Percentiles rank a stretch among this genome's conserved stretches.
Conservation (phyloP, 75 land plant genomes). For the Cupressus sempervirens region DNA sequence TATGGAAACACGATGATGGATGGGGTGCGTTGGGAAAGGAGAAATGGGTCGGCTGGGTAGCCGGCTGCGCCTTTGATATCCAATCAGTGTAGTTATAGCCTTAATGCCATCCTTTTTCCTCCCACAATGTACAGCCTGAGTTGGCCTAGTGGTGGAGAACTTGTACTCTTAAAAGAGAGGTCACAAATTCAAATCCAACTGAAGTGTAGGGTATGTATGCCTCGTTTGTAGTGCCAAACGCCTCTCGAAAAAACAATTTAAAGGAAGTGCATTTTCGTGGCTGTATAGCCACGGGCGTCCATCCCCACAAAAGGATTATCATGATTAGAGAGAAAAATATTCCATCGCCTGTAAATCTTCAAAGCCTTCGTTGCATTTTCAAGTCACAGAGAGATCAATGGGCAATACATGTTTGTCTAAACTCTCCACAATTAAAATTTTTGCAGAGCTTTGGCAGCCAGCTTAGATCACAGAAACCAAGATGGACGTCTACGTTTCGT, state of each 20-base stretch:
- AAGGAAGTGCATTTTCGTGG: too few species aligned
- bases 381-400: background rate
- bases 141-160: too few species aligned
- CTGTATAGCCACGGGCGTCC: too few species aligned
- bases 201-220: too few species aligned
- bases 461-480: background rate
- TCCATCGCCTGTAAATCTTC: background rate
- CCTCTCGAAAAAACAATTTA: too few species aligned
- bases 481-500: background rate
- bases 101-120: constrained; percentile 15
- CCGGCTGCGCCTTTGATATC: constrained; percentile 13
- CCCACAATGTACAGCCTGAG: too few species aligned
- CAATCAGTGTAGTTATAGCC: constrained; percentile 16
- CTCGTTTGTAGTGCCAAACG: too few species aligned
- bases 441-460: background rate
- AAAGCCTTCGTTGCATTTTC: background rate
- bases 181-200: too few species aligned
- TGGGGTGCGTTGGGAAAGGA: too few species aligned
- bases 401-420: background rate
- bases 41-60: too few species aligned
- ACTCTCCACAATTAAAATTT: background rate
- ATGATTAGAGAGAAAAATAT: background rate
- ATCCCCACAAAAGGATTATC: background rate
- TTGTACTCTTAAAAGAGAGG: too few species aligned
- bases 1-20: too few species aligned